These are phyloP conservation scores for Phoma herbarum DNA, from an alignment of 2,329 filamentous ascomycete species.

Conservation along the genomic window DNA sequence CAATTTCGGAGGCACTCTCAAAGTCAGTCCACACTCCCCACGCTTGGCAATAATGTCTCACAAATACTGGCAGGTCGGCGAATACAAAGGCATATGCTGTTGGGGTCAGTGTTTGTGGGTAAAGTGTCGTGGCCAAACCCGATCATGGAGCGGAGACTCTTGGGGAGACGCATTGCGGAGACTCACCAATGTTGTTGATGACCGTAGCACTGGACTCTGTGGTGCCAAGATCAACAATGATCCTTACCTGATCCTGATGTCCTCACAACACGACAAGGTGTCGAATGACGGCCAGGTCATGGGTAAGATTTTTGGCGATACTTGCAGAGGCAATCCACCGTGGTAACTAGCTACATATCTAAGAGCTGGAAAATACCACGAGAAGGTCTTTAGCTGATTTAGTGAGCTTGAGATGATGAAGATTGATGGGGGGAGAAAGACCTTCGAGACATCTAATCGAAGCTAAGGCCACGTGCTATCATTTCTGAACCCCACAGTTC, in stretches of 20 bases:
- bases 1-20: background rate
- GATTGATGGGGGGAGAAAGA: too few relatives aligned
- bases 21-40: too few relatives aligned
- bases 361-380: too few relatives aligned
- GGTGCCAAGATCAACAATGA: background rate
- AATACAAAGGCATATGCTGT: background rate
- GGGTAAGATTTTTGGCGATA: background rate
- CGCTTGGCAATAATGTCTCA: background rate
- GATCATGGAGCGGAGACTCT: background rate
- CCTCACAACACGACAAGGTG: background rate
- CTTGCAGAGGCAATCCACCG: background rate
- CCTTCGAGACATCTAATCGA: too few relatives aligned
- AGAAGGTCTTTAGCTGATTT: too few relatives aligned
- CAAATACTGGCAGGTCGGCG: background rate
- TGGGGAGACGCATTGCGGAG: background rate
- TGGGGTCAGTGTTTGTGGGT: background rate
- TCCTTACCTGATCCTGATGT: background rate
- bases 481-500: too few relatives aligned
- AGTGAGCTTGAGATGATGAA: too few relatives aligned
- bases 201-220: background rate
- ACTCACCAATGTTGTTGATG: background rate
- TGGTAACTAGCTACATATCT: too few relatives aligned
- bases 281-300: background rate
- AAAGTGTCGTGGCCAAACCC: background rate
- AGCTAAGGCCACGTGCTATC: too few relatives aligned